Conservation (phyloP, 2,329 filamentous ascomycete genomes). For the Dothideomycetes sp. region DNA sequence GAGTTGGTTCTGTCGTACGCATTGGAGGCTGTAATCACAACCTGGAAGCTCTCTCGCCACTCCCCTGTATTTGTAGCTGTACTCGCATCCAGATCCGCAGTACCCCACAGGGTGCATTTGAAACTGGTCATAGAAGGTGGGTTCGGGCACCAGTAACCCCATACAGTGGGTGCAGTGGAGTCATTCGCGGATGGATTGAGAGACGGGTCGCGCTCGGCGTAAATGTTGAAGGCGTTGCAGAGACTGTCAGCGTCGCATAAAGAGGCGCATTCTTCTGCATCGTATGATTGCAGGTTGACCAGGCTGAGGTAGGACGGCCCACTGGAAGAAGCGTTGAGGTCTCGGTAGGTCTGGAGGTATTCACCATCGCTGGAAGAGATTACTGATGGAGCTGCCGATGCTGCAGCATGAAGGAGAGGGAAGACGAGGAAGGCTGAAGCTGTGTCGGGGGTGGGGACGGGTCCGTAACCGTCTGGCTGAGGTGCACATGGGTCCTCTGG, state of each 20-base stretch:
- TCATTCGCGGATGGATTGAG: constrained; percentile 14
- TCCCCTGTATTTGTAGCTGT: constrained; percentile 17
- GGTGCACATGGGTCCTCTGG: constrained; percentile 16
- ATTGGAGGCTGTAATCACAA: constrained; percentile 15
- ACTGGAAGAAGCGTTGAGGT: constrained; percentile 12
- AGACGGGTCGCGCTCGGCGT: constrained; percentile 11
- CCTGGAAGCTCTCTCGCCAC: constrained; percentile 15
- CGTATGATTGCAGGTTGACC: constrained; percentile 8
- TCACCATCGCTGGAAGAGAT: constrained; percentile 11
- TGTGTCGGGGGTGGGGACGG: constrained; percentile 16
- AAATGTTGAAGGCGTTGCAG: constrained; percentile 12
- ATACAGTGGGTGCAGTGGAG: constrained; percentile 12
- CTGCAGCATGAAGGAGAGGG: constrained; percentile 14
- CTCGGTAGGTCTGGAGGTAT: constrained; percentile 15
- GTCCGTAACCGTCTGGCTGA: constrained; percentile 17
- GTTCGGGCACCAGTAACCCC: constrained; percentile 11
- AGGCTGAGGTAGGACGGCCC: constrained; percentile 12
- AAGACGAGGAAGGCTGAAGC: constrained; percentile 16
- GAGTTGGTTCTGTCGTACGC: constrained; percentile 10
- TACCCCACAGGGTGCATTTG: constrained; percentile 9
- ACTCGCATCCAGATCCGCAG: constrained; percentile 3
- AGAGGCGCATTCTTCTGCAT: constrained; percentile 8
- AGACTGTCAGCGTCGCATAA: constrained; percentile 8
- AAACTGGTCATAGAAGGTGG: constrained; percentile 4
- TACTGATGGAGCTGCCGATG: constrained; percentile 13